Evolutionary conservation across 441 rosid genomes (phyloP), one percentile per base, ranked within the genome.

Genomic region (Erysimum cheiri): DNA sequence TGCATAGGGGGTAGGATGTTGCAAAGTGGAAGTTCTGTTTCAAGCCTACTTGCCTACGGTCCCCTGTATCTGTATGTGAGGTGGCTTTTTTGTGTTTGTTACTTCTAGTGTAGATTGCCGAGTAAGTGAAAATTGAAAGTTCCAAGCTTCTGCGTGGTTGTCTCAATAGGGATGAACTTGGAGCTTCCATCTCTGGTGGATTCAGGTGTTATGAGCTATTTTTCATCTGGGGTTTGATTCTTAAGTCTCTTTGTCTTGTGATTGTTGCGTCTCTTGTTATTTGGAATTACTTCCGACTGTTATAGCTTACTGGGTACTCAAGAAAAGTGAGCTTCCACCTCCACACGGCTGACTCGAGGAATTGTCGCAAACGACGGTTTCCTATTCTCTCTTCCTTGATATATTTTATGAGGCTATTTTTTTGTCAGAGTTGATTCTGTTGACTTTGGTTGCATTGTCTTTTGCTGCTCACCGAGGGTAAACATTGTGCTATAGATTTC

Each of bases 1-100:
- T 1, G 29, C 53, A 48, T 48, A 11, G 31, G 31, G 10, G 28
- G 10, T 19, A 22, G 31, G 15, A 48, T 48, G 11, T 7, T 48
- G 53, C 53, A 47, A 52, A 36, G n/a, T n/a, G n/a, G n/a, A n/a
- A n/a, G n/a, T n/a, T 13, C n/a, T 11, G 28, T 12, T 52, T 52
- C 13, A 2, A 17, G 11, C 17, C 36, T 28, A 36, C 22, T 53
- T 28, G 57, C 5, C 17, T 28, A 52, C 17, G 29, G 6, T n/a
- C 17, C 35, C 15, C 15, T 13, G 7, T 28, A 12, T 26, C 11
- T 52, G 57, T 19, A 19, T 19, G 22, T 13, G 35, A 28, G n/a
- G 5, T 48, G 28, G 29, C 28, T 12, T 50, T 26, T 52, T 5
- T 28, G 1, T 52, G 15, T 49, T 52, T 52, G 9, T 2, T 50